These are phyloP conservation scores for Fusarium multiceps DNA, from an alignment of 2,329 filamentous ascomycete species.

Conservation along the genomic window DNA sequence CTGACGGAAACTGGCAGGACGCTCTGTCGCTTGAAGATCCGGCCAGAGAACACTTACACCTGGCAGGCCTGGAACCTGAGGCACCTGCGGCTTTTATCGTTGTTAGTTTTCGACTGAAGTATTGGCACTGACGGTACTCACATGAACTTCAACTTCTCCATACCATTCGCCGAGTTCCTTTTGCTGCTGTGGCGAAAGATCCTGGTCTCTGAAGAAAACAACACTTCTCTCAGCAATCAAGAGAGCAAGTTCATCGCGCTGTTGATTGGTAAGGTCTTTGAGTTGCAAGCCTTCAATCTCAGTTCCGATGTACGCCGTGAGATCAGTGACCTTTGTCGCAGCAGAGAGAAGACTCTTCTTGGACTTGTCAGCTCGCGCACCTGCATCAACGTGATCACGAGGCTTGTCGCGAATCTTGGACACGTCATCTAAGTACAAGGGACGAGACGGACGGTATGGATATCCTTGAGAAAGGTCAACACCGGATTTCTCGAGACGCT, in stretches of 20 bases:
- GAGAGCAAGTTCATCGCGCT: slow-evolving; percentile 71
- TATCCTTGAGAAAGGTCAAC: slow-evolving; percentile 77
- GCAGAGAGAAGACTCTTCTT: slow-evolving; percentile 71
- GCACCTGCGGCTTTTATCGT: slow-evolving; percentile 69
- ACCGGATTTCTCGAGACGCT: slow-evolving; percentile 73
- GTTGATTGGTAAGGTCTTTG: slow-evolving; percentile 68
- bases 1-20: slow-evolving; percentile 69
- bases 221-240: slow-evolving; percentile 72
- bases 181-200: slow-evolving; percentile 71
- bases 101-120: rapidly evolving
- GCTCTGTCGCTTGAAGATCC: slow-evolving; percentile 71
- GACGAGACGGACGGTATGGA: slow-evolving; percentile 74
- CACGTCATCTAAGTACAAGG: slow-evolving; percentile 76
- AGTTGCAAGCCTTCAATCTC: slow-evolving; percentile 73
- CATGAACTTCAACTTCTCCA: slow-evolving; percentile 75
- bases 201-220: slow-evolving; percentile 75
- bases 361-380: slow-evolving; percentile 71
- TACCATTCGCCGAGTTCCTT: slow-evolving; percentile 71
- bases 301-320: slow-evolving; percentile 72
- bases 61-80: slow-evolving; percentile 74
- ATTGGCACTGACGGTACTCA: slow-evolving; percentile 49
- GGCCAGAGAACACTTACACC: slow-evolving; percentile 79
- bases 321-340: slow-evolving; percentile 70
- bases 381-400: slow-evolving; percentile 69
- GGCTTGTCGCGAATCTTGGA: slow-evolving; percentile 69